Evolutionary conservation across 179 eudicot genomes (phyloP), one percentile per base, ranked within the genome.

Genomic region (Silene vulgaris): DNA sequence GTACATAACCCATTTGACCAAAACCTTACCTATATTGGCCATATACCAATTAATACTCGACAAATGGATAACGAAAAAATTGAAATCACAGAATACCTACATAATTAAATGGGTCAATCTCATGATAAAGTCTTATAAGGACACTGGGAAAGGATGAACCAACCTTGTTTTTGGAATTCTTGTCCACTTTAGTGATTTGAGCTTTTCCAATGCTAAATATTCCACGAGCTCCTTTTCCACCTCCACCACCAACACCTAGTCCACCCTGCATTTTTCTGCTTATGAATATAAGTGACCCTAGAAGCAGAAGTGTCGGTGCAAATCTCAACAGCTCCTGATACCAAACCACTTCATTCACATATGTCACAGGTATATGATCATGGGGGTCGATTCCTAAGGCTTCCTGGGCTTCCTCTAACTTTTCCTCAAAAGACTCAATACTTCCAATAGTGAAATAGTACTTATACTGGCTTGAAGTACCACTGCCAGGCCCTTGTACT

Each of bases 121-220:
- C 52, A 45, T 45, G 52, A 45, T 45, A 45, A 9, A 56, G 14
- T 14, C 20, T 16, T 56, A 14, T 14, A 56, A 56, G n/a, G 20
- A 56, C 7, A 56, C 19, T 56, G 60, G 6, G 17, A 45, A 19
- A 59, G 37, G 26, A 37, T 28, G 75, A 26, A 57, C 89, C 82
- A 29, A 87, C 96, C 96, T 90, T 90, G 74, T 89, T 84, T 78
- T 90, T 90, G 0, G 93, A 77, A 80, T 90, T 90, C 84, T 90
- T 90, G 78, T 90, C 96, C 80, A 88, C 78, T 74, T 90, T 89
- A 0, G 90, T 90, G 19, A 90, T 79, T 32, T 76, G 84, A 28
- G 96, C 96, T 82, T 90, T 90, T 32, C 96, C 96, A 50, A 90
- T 90, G 82, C 79, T 89, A 67, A 90, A 90, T 29, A 90, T 90